Evolutionary conservation across 768 basidiomycete species (phyloP), one percentile per base, ranked within the genome.

Genomic region (Termitomyces sp.): DNA sequence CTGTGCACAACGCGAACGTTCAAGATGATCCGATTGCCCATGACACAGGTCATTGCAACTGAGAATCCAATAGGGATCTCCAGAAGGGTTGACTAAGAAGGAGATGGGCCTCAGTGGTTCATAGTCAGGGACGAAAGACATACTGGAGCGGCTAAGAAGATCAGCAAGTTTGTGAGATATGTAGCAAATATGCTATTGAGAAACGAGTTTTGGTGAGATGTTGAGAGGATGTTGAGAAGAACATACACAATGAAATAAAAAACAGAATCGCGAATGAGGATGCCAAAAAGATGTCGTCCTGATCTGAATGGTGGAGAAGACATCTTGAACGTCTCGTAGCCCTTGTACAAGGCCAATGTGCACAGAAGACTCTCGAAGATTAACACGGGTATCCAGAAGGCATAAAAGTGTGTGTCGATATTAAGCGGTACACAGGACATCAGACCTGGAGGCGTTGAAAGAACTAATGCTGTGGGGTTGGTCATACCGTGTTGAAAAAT

Each of bases 341-440:
- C 82, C 47, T 76, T 74, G 52, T 71, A 66, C n/a, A 84, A 60
- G 5, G 82, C 50, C 15, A 85, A 64, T 4, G 58, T 60, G 55
- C 83, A 84, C 1, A 85, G 70, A 1, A 84, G 61, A 52, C 66
- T 75, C 60, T 86, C 84, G 35, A 79, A 83, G 3, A 70, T 62
- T 15, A 86, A 69, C 60, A 83, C 73, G 1, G 84, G 84, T 40
- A 85, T 76, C 84, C 84, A 86, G 65, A 82, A 83, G 18, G 74
- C 69, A 60, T 74, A 84, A 63, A 83, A 80, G 38, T 73, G 69
- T 7, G 52, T 41, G 5, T 79, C 70, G 5, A 82, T 60, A 27
- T 66, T 62, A 12, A 45, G 38, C 5, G 79, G 74, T 11, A 71
- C 56, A 61, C 84, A 86, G 54, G 80, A 78, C 7, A 58, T 58